Conservation (phyloP, 306 rosid species). For the Trifolium pratense region DNA sequence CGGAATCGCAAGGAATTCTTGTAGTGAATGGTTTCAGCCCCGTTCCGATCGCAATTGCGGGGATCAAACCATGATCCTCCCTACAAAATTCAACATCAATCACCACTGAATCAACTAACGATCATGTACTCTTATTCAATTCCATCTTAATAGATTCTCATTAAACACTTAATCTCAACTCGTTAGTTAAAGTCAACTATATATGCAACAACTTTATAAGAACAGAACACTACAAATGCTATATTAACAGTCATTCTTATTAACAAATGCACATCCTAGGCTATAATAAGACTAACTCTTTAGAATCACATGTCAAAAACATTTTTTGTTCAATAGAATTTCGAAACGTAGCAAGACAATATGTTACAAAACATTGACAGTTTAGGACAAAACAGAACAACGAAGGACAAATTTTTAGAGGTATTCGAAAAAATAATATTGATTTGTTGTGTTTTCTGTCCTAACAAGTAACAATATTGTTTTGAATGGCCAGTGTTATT, state of each 20-base stretch:
- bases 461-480: background rate
- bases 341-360: constrained; percentile 1
- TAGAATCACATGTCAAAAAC: background rate
- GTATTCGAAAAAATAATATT: background rate
- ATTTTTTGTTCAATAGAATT: background rate
- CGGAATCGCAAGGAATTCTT: too few relatives aligned
- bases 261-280: background rate
- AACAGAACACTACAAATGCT: background rate
- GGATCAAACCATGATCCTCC: too few relatives aligned
- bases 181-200: too few relatives aligned
- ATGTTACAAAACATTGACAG: background rate
- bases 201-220: background rate
- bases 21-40: too few relatives aligned
- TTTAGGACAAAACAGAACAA: background rate
- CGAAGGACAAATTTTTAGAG: background rate
- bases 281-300: background rate
- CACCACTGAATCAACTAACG: too few relatives aligned
- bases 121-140: too few relatives aligned
- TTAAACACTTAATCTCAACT: background rate
- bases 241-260: background rate
- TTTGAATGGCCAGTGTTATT: background rate
- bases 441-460: background rate
- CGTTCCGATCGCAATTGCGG: too few relatives aligned
- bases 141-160: too few relatives aligned
- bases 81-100: too few relatives aligned